Percentiles rank a stretch among this genome's conserved stretches.
Evolutionary conservation across 2,329 filamentous ascomycete species (phyloP).

Genomic region (Chaetomium strumarium): DNA sequence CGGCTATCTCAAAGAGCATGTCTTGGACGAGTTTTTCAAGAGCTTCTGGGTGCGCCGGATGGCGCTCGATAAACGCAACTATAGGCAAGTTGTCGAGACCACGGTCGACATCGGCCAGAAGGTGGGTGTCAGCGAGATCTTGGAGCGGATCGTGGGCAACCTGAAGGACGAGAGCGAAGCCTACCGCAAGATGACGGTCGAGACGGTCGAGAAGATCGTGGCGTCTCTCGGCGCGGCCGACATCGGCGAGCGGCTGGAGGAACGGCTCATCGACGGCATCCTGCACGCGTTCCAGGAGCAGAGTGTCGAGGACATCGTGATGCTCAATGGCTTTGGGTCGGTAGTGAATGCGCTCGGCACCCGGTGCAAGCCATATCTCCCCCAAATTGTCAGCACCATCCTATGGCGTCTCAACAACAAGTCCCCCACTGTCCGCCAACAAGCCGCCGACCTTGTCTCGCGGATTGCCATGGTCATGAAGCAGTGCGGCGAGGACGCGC

Average conservation of each 20-base stretch:
- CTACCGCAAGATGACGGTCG: conserved; percentile 98
- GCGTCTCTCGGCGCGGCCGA: conserved; percentile 90
- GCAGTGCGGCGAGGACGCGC: conserved; percentile 90
- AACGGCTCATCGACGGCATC: conserved; percentile 90
- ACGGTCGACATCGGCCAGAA: conserved; percentile 97
- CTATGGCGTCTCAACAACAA: conserved; percentile 98
- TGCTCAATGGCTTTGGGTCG: conserved; percentile 96
- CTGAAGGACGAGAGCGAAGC: conserved; percentile 97
- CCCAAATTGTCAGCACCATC: conserved; percentile 94
- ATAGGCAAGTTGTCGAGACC: conserved; percentile 94
- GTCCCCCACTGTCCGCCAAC: conserved; percentile 90
- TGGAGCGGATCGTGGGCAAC: conserved; percentile 88
- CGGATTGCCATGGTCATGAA: conserved; percentile 99
- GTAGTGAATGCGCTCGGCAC: conserved; percentile 93
- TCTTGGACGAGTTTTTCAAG: conserved; percentile 95
- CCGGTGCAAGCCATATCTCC: conserved; percentile 91
- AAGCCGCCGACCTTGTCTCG: conserved; percentile 92
- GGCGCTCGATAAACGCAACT: conserved; percentile 96
- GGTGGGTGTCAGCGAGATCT: conserved; percentile 92
- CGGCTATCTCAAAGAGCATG: conserved; percentile 89
- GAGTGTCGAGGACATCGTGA: conserved; percentile 89
- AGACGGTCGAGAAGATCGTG: conserved; percentile 95
- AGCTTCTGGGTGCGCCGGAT: conserved; percentile 97
- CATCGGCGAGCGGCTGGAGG: conserved; percentile 86
- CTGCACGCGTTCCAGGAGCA: conserved; percentile 97